Base-by-base conservation (phyloP, 768 basidiomycete genomes). In the Amanita rimosa region DNA sequence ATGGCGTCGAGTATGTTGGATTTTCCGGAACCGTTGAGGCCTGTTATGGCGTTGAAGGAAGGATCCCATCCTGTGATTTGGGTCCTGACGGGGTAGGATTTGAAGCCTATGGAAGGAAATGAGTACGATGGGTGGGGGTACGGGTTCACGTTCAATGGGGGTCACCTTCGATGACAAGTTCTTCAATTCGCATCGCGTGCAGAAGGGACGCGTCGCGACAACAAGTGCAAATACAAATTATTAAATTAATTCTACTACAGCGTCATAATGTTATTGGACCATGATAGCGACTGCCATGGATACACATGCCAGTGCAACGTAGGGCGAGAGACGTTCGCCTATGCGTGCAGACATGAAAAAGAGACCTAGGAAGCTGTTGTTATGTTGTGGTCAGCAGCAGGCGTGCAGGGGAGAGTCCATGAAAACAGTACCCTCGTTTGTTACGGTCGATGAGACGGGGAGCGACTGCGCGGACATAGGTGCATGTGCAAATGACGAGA, bases 1-100 rank as follows among this genome's bases (percentile, higher is more conserved):
- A 98, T 98, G 51, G 96, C 94, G 71, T 99, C 96, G 54, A 99
- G 80, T 58, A 99, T 98, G 69, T 99, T 99, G 51, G 93, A 96
- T 71, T 99, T 98, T 57, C 95, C 95, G 0, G 92, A 95, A 2
- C 91, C 92, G 70, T 92, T 92, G 55, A 90, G 77, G 40, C 94
- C 94, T 4, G 92, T 96, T 66, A 99, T 98, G 4, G 96, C 96
- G 63, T 98, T 98, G 77, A 99, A 99, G 3, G 91, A 95, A 5
- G 89, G 68, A 62, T 98, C 95, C 92, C 96, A 99, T 53, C 94
- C 95, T 0, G 85, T 84, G 53, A 99, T 95, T 58, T 88, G 87
- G 0, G 96, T 97, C 44, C 95, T 79, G 24, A 94, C 92, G 8
- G 95, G 94, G 62, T 98, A 97, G 1, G 92, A 95, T 64, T 99